Conservation (phyloP, 257 asterid species). For the Fraxinus excelsior region DNA sequence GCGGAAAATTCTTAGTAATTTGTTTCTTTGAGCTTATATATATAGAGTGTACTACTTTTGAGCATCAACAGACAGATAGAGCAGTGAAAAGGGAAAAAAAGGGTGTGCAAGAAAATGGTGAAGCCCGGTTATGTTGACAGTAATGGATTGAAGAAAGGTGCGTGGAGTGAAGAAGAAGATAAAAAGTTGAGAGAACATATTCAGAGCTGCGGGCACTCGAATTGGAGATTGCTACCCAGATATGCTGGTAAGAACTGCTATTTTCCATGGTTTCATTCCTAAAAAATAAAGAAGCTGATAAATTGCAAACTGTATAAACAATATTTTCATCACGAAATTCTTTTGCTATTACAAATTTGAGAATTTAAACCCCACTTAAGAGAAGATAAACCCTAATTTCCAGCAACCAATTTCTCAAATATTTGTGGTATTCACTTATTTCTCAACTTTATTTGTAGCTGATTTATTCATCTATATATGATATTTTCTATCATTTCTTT, state of each 20-base stretch:
- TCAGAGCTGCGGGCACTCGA: slow-evolving; percentile 29
- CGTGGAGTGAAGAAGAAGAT: slow-evolving; percentile 50
- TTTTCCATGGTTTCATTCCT: not conserved
- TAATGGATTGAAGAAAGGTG: slow-evolving; percentile 46
- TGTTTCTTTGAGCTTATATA: too few relatives aligned
- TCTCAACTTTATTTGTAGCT: not conserved
- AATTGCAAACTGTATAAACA: not conserved
- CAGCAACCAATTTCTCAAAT: not conserved
- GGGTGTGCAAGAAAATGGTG: slow-evolving; percentile 31
- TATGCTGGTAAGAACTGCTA: slow-evolving; percentile 26
- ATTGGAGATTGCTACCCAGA: slow-evolving; percentile 44
- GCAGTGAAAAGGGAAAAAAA: not conserved
- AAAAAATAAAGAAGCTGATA: not conserved
- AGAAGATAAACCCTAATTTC: slow-evolving; percentile 1
- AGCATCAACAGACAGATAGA: too few relatives aligned
- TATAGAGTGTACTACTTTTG: not conserved
- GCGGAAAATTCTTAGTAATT: too few relatives aligned
- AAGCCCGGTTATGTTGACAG: slow-evolving; percentile 31
- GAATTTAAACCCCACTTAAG: not conserved
- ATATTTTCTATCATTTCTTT: too few relatives aligned
- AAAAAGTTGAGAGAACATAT: slow-evolving; percentile 35
- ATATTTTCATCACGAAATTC: too few relatives aligned
- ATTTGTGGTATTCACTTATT: not conserved
- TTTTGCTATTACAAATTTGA: not conserved
- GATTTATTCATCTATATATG: too few relatives aligned